Conservation (phyloP, 495 filamentous ascomycete genomes). For the Poronia punctata region DNA sequence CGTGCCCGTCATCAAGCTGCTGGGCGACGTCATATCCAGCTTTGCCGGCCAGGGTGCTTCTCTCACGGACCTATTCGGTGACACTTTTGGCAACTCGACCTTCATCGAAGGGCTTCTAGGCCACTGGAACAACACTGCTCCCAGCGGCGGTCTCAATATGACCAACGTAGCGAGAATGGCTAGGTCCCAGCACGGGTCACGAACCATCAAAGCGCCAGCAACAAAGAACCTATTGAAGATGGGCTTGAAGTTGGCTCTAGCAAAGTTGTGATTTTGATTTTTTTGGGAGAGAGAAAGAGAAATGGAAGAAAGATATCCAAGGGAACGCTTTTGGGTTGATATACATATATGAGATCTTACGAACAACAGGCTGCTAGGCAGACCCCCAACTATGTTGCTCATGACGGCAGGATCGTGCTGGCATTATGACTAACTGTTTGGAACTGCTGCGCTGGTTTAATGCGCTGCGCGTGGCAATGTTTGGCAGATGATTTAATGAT, state of each 20-base stretch:
- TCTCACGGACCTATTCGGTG: slow-evolving; percentile 16
- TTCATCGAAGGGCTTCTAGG: slow-evolving; percentile 19
- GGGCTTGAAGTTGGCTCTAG: slow-evolving; percentile 21
- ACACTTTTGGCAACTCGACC: slow-evolving; percentile 23
- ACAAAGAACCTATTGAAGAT: slow-evolving; percentile 20
- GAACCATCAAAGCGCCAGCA: slow-evolving; percentile 14
- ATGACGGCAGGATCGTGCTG: background rate
- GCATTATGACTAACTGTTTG: background rate
- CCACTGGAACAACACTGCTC: slow-evolving; percentile 16
- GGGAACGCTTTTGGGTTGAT: too few species aligned
- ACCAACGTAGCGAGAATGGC: slow-evolving; percentile 7
- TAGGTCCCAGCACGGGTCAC: slow-evolving; percentile 3
- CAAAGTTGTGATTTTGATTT: slow-evolving; percentile 11
- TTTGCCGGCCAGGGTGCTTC: slow-evolving; percentile 15
- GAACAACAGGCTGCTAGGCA: slow-evolving; percentile 3
- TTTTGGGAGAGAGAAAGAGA: too few species aligned
- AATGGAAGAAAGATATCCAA: too few species aligned
- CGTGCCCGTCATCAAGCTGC: slow-evolving; percentile 30
- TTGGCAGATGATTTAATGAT: slow-evolving; percentile 10
- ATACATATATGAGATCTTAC: background rate
- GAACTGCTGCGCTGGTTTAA: background rate
- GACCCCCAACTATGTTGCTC: background rate
- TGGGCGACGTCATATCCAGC: slow-evolving; percentile 28
- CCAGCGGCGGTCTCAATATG: background rate
- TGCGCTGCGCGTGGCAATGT: background rate